Conservation (phyloP, 371 early-diverging fungal genomes). For the Rhizopus sp. region DNA sequence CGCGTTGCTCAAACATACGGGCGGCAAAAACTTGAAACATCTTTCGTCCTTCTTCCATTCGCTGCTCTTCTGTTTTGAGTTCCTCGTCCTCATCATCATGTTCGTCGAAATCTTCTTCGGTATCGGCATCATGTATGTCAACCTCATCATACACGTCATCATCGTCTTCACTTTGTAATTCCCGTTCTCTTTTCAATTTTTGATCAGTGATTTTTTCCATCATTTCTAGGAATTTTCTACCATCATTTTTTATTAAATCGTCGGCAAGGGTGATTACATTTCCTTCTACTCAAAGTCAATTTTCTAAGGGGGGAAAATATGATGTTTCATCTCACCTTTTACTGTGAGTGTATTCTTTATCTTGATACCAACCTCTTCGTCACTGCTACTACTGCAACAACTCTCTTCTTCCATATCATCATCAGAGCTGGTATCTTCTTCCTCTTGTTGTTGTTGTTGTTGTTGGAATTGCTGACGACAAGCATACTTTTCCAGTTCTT, state of each 20-base stretch:
- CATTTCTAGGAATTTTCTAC: slow-evolving; percentile 89
- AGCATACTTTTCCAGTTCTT: slow-evolving; percentile 87
- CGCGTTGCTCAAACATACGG: slow-evolving; percentile 92
- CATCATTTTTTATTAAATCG: slow-evolving; percentile 88
- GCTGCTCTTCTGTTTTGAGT: slow-evolving; percentile 73
- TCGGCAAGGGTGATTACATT: slow-evolving; percentile 89
- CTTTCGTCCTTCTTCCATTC: slow-evolving; percentile 86
- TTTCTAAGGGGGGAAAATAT: slow-evolving; percentile 21
- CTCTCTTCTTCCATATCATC: slow-evolving; percentile 19
- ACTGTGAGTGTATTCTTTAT: slow-evolving; percentile 30
- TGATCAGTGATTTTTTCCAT: slow-evolving; percentile 92
- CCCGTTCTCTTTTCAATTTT: slow-evolving; percentile 75
- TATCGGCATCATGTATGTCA: slow-evolving; percentile 60
- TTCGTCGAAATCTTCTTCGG: slow-evolving; percentile 55
- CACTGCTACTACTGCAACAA: slow-evolving; percentile 23
- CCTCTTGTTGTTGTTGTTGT: slow-evolving; percentile 4
- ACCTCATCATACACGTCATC: slow-evolving; percentile 45
- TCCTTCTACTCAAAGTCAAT: slow-evolving; percentile 36
- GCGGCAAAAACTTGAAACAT: slow-evolving; percentile 95
- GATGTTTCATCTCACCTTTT: slow-evolving; percentile 42
- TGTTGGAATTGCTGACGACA: slow-evolving; percentile 66
- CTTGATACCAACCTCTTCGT: slow-evolving; percentile 24
- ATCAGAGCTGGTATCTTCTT: slow-evolving; percentile 26
- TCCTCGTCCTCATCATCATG: slow-evolving; percentile 38
- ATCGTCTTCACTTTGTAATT: slow-evolving; percentile 29